These are phyloP conservation scores for Jatropha podagrica DNA, from an alignment of 441 rosid species.

Conservation along the genomic window DNA sequence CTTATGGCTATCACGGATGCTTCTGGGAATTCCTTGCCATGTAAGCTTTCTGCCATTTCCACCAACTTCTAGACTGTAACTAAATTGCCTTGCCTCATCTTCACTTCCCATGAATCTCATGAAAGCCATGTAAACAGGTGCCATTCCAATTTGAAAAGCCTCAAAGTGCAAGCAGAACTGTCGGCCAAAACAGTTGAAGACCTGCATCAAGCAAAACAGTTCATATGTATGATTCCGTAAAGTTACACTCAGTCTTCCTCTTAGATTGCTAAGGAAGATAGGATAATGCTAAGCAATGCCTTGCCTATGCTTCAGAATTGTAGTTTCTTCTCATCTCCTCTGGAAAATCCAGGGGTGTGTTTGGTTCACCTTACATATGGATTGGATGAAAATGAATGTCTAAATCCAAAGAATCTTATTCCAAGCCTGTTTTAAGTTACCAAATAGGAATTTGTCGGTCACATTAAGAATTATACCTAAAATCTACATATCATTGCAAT, in stretches of 20 bases:
- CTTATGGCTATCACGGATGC: slow-evolving; percentile 77
- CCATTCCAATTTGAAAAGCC: slow-evolving; percentile 73
- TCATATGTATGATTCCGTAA: neutral
- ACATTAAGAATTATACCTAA: no score
- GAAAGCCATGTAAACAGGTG: slow-evolving; percentile 87
- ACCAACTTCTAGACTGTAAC: slow-evolving; percentile 51
- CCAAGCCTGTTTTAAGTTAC: no score
- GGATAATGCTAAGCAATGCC: neutral
- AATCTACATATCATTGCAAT: no score
- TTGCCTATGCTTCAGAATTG: neutral
- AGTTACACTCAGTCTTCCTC: no score
- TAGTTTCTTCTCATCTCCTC: no score
- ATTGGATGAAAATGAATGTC: no score
- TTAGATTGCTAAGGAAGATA: neutral
- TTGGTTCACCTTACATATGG: no score
- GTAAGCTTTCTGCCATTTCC: slow-evolving; percentile 63
- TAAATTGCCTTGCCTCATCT: slow-evolving; percentile 64
- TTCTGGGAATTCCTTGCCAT: slow-evolving; percentile 89
- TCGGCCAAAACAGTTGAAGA: slow-evolving; percentile 76
- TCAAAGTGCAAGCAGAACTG: slow-evolving; percentile 90
- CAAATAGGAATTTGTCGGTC: no score
- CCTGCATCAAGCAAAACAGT: slow-evolving; percentile 38
- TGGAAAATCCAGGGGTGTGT: neutral
- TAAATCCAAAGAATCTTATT: no score
- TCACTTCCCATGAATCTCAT: slow-evolving; percentile 84